Percentiles rank a stretch among this genome's conserved stretches.
Conservation (phyloP, 345 rosid genomes). For the Salix exigua region DNA sequence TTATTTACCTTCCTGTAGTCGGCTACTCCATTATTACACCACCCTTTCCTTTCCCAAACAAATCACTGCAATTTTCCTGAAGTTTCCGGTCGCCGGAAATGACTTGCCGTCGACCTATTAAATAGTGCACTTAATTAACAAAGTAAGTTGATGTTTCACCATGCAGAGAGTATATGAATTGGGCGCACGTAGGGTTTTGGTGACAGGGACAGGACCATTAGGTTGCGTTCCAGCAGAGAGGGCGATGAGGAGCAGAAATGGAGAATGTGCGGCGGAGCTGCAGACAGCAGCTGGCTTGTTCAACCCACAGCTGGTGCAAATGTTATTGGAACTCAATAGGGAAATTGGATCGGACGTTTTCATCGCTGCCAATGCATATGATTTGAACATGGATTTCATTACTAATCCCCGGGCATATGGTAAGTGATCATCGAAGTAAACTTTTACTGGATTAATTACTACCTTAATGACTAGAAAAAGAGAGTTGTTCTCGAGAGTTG, state of each 20-base stretch:
- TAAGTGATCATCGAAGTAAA: constrained; percentile 16
- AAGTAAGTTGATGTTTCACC: not conserved
- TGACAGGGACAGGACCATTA: constrained; percentile 82
- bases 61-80: no score
- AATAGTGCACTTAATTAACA: not conserved
- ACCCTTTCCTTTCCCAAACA: no score
- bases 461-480: no score
- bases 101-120: no score
- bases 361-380: constrained; percentile 46
- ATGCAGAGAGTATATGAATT: constrained; percentile 50
- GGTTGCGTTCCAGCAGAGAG: constrained; percentile 80
- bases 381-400: constrained; percentile 57
- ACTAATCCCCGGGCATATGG: constrained; percentile 58
- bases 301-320: constrained; percentile 55
- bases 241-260: constrained; percentile 50
- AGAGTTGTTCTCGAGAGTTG: no score
- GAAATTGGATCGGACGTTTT: constrained; percentile 54
- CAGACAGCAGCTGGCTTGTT: constrained; percentile 56
- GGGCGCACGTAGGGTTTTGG: constrained; percentile 79
- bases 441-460: not conserved
- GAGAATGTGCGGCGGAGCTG: constrained; percentile 52
- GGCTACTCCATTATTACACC: no score
- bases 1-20: no score
- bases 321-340: constrained; percentile 48
- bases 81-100: no score